Evolutionary conservation across 257 asterid species (phyloP), one percentile per base, ranked within the genome.

Genomic region (Nicotiana sylvestris): DNA sequence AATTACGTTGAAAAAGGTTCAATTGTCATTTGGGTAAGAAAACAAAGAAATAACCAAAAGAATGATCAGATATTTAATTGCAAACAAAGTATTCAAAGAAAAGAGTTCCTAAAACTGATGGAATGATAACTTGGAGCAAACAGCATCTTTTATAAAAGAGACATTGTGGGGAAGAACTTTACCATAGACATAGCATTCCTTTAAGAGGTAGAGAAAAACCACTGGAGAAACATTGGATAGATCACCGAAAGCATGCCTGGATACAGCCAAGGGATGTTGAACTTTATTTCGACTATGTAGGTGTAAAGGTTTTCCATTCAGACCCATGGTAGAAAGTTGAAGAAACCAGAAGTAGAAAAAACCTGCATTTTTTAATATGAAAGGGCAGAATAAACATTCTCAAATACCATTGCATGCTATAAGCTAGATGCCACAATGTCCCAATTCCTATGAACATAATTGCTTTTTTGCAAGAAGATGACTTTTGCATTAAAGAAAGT

Each of bases 141-240:
- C 17, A n/a, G 60, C 64, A 18, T 58, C 5, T 39, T 72, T 57
- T 17, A 10, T 5, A 39, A 27, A 81, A 66, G 39, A 62, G 35
- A 58, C 12, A 77, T 37, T 66, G 53, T 66, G 61, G 66, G n/a
- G 69, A 30, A 66, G 68, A 86, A 89, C 81, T 58, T 69, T 85
- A 94, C 98, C 98, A 55, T 84, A 83, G 82, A 83, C 78, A 89
- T 96, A 96, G 85, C 97, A 93, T 86, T 81, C 93, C 86, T 88
- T 93, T 51, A 96, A 89, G 80, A 96, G 97, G 88, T 90, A 89
- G 85, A 94, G 80, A 87, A 94, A 96, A 81, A 94, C 95, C 88
- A 93, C 56, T 9, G 99, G 98, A 60, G 97, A 87, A 87, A 93
- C 94, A 88, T 87, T 93, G 57, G 97, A 89, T 85, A 92, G 94